Evolutionary conservation across 2,329 filamentous ascomycete species (phyloP).

Genomic region (Penicillium sp.): DNA sequence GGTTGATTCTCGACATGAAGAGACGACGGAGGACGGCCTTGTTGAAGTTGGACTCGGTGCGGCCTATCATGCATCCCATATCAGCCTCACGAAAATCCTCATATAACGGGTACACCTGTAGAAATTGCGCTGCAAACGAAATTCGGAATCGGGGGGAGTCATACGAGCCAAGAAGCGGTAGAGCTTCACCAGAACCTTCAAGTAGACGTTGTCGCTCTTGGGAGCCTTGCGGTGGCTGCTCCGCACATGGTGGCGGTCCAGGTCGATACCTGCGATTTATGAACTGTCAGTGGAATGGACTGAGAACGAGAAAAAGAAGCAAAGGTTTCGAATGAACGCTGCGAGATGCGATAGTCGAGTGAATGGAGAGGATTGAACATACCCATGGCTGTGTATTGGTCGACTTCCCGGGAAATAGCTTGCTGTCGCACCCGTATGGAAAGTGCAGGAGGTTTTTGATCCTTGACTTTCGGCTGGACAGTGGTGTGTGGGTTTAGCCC

Average conservation of each 20-base stretch:
- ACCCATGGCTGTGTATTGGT: slow-evolving; percentile 47
- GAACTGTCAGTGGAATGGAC: slow-evolving; percentile 15
- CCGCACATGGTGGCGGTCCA: slow-evolving; percentile 63
- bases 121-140: slow-evolving; percentile 8
- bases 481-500: slow-evolving; percentile 47
- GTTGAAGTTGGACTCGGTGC: slow-evolving; percentile 98
- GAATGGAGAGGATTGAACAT: slow-evolving; percentile 23
- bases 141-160: slow-evolving; percentile 18
- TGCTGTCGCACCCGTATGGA: slow-evolving; percentile 41
- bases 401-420: slow-evolving; percentile 41
- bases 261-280: slow-evolving; percentile 50
- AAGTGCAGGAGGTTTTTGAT: slow-evolving; percentile 40
- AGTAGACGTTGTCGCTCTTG: slow-evolving; percentile 98
- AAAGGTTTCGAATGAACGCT: neutral
- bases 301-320: neutral
- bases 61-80: slow-evolving; percentile 56
- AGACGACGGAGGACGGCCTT: slow-evolving; percentile 96
- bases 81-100: slow-evolving; percentile 18
- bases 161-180: slow-evolving; percentile 95
- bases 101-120: slow-evolving; percentile 5
- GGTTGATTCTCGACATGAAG: slow-evolving; percentile 98
- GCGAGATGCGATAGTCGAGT: neutral
- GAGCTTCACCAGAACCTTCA: slow-evolving; percentile 96
- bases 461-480: slow-evolving; percentile 40
- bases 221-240: slow-evolving; percentile 82